phyloP scores from a whole-genome alignment of 192 early-diverging fungal genomes.

The Coemansia sp. region DNA sequence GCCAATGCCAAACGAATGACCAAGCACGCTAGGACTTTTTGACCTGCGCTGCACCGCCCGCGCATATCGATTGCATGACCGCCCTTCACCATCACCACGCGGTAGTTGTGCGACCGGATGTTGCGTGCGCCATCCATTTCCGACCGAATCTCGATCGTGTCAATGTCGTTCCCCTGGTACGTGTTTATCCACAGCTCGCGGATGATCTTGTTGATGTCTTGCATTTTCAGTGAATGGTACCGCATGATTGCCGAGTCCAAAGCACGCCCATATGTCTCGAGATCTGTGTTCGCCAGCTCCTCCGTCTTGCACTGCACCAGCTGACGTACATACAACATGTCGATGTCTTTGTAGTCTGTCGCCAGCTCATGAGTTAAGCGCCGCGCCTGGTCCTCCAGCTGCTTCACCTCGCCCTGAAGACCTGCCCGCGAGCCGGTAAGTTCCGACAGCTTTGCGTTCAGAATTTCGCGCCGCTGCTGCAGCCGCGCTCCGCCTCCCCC shows the following conservation, averaged over 20 bases:
- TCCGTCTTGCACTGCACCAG: constrained; percentile 72
- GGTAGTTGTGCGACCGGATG: constrained; percentile 83
- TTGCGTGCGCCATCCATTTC: constrained; percentile 71
- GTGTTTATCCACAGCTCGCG: constrained; percentile 95
- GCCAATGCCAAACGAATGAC: constrained; percentile 95
- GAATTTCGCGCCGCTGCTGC: constrained; percentile 34
- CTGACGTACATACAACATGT: constrained; percentile 63
- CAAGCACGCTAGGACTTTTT: constrained; percentile 93
- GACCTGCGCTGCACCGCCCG: constrained; percentile 93
- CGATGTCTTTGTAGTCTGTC: constrained; percentile 75
- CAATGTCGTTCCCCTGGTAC: constrained; percentile 95
- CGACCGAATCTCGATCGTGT: constrained; percentile 91
- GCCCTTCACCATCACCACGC: constrained; percentile 91
- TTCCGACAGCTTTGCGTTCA: constrained; percentile 36
- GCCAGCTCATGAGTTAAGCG: constrained; percentile 61
- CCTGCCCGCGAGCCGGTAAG: constrained; percentile 47
- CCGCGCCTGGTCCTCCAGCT: constrained; percentile 72
- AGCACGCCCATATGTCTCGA: constrained; percentile 82
- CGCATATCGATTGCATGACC: constrained; percentile 87
- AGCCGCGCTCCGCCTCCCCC: constrained; percentile 32
- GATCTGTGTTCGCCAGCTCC: constrained; percentile 74
- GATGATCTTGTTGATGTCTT: constrained; percentile 95
- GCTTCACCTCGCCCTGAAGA: constrained; percentile 75
- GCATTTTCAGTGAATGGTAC: constrained; percentile 93
- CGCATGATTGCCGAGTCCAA: constrained; percentile 84